Evolutionary conservation across 2,329 filamentous ascomycete genomes (phyloP).

Genomic region (Penicillium sumatraense): DNA sequence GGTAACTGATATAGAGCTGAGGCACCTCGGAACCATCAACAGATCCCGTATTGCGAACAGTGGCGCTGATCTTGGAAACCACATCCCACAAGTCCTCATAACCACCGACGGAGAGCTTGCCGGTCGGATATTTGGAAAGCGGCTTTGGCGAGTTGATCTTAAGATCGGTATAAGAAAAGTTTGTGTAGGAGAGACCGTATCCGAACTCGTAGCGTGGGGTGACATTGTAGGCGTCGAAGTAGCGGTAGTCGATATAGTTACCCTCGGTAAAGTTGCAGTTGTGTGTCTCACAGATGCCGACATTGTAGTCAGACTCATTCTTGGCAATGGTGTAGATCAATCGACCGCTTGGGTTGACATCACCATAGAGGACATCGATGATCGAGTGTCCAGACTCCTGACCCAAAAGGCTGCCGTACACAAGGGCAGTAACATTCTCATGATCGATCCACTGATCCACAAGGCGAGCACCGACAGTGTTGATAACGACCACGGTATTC

Average conservation of each 20-base stretch:
- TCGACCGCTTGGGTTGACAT: conserved; percentile 75
- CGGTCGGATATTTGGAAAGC: conserved; percentile 38
- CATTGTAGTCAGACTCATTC: conserved; percentile 64
- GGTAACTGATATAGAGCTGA: conserved; percentile 52
- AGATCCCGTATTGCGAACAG: conserved; percentile 72
- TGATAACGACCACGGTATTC: conserved; percentile 86
- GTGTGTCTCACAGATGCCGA: conserved; percentile 74
- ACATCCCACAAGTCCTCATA: conserved; percentile 18
- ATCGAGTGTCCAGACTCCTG: conserved; percentile 83
- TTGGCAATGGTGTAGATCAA: conserved; percentile 80
- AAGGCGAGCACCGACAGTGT: conserved; percentile 74
- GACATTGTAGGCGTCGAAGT: conserved; percentile 55
- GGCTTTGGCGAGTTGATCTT: conserved; percentile 63
- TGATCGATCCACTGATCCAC: conserved; percentile 68
- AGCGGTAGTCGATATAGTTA: conserved; percentile 55
- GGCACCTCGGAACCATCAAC: conserved; percentile 71
- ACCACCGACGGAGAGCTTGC: conserved; percentile 57
- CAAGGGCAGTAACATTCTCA: conserved; percentile 79
- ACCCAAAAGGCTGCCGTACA: conserved; percentile 81
- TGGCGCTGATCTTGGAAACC: conserved; percentile 51
- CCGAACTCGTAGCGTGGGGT: conserved; percentile 63
- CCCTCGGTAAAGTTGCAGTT: conserved; percentile 67
- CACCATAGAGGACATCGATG: conserved; percentile 81
- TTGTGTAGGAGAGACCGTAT: conserved; percentile 62
- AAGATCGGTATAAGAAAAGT: conserved; percentile 70